Conservation (phyloP, 169 alveolate species). For the Amoebophrya sp. region DNA sequence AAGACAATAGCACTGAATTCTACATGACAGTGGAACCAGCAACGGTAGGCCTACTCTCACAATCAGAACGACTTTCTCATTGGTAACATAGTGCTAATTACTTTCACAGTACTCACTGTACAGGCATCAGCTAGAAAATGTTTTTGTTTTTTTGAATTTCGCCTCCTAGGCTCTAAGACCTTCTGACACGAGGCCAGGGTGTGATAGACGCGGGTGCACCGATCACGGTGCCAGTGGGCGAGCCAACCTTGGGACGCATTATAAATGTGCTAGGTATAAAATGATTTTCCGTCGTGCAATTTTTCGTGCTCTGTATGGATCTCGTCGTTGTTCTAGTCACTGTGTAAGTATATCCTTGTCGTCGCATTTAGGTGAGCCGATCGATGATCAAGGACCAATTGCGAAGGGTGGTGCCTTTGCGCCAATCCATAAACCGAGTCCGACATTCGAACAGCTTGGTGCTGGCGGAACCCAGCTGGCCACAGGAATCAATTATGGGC, state of each 20-base stretch:
- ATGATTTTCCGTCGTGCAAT: too few relatives aligned
- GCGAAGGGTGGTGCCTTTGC: not conserved
- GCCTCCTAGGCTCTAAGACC: not conserved
- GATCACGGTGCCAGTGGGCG: slow-evolving; percentile 83
- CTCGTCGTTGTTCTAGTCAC: too few relatives aligned
- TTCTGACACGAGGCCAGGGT: slow-evolving; percentile 85
- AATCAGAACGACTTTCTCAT: too few relatives aligned
- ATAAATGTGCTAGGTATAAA: slow-evolving; percentile 88
- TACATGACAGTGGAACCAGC: too few relatives aligned
- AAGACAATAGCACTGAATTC: too few relatives aligned
- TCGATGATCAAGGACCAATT: not conserved
- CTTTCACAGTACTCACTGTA: too few relatives aligned
- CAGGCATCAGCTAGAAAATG: too few relatives aligned
- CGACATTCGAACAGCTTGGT: slow-evolving; percentile 2
- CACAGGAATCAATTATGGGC: slow-evolving; percentile 34
- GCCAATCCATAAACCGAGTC: not conserved
- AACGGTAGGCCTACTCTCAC: too few relatives aligned
- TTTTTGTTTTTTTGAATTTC: not conserved
- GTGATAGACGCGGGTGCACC: slow-evolving; percentile 91
- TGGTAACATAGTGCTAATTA: too few relatives aligned
- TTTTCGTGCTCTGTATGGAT: too few relatives aligned
- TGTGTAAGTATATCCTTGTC: too few relatives aligned
- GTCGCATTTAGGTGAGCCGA: not conserved
- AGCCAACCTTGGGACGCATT: slow-evolving; percentile 84
- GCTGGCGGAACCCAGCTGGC: slow-evolving; percentile 15